Percentiles rank a stretch among this genome's conserved stretches.
Conservation (phyloP, 306 rosid genomes). For the Leucaena leucocephala region DNA sequence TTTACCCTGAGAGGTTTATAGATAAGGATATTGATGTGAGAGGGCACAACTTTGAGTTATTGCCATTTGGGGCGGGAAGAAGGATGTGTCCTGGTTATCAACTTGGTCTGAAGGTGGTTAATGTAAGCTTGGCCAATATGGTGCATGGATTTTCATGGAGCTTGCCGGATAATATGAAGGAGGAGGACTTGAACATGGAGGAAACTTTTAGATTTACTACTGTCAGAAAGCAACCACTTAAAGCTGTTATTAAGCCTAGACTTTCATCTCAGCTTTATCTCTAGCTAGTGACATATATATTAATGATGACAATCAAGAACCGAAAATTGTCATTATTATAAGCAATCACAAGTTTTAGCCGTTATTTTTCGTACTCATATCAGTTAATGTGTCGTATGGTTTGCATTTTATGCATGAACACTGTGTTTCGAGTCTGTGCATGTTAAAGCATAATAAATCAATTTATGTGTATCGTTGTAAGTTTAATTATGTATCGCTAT, state of each 20-base stretch:
- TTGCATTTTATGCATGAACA: too few relatives aligned
- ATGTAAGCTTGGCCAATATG: constrained; percentile 42
- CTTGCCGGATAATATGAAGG: constrained; percentile 31
- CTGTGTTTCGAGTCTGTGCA: too few relatives aligned
- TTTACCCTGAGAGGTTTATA: not conserved
- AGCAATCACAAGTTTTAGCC: too few relatives aligned
- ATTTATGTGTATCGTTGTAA: too few relatives aligned
- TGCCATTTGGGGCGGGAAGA: not conserved
- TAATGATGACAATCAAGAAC: too few relatives aligned
- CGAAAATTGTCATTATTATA: too few relatives aligned
- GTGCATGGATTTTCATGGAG: constrained; percentile 27
- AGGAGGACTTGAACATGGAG: not conserved
- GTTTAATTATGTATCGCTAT: too few relatives aligned
- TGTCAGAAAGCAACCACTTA: not conserved
- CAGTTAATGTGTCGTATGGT: too few relatives aligned
- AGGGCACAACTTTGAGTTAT: not conserved
- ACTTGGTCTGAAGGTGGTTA: constrained; percentile 53
- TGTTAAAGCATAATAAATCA: too few relatives aligned
- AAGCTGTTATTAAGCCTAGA: not conserved
- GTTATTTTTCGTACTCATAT: too few relatives aligned
- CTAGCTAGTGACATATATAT: not conserved
- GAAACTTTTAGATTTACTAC: not conserved
- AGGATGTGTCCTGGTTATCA: not conserved
- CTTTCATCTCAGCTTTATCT: not conserved
- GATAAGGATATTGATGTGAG: not conserved